phyloP scores from a whole-genome alignment of 257 asterid species.

The Solanum virginianum region DNA sequence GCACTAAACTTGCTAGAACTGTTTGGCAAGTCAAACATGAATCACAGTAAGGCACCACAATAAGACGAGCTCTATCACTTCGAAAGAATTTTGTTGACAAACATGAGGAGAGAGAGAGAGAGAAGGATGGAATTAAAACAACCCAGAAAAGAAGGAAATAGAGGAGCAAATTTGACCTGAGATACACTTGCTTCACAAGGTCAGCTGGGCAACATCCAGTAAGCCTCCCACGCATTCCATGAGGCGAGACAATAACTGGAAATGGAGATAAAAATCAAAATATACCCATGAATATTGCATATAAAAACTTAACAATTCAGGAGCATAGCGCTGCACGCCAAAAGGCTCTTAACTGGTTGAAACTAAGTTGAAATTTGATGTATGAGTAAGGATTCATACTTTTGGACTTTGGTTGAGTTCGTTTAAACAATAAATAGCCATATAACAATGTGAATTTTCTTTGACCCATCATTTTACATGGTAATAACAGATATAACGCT shows the following conservation, averaged over 20 bases:
- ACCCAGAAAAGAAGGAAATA: not conserved
- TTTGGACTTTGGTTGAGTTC: not conserved
- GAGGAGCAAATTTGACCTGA: conserved; percentile 41
- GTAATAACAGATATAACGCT: not conserved
- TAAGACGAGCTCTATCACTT: not conserved
- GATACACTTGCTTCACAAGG: conserved; percentile 92
- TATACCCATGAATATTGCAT: not conserved
- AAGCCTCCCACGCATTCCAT: conserved; percentile 96
- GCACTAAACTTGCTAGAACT: conserved; percentile 74
- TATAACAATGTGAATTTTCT: not conserved
- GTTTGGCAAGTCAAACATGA: conserved; percentile 17
- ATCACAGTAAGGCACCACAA: not conserved
- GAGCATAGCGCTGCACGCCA: not conserved
- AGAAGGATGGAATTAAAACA: not conserved
- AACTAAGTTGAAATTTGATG: not conserved
- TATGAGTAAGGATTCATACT: not conserved
- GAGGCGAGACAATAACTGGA: conserved; percentile 91
- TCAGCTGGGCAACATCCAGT: conserved; percentile 87
- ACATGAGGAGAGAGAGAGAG: not conserved
- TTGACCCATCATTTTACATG: not conserved
- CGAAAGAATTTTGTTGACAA: not conserved
- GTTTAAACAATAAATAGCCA: not conserved
- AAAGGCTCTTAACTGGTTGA: not conserved
- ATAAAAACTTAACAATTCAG: not conserved
- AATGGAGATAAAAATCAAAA: conserved; percentile 3